Evolutionary conservation across 441 rosid genomes (phyloP).

Genomic region (Populus hybrid): DNA sequence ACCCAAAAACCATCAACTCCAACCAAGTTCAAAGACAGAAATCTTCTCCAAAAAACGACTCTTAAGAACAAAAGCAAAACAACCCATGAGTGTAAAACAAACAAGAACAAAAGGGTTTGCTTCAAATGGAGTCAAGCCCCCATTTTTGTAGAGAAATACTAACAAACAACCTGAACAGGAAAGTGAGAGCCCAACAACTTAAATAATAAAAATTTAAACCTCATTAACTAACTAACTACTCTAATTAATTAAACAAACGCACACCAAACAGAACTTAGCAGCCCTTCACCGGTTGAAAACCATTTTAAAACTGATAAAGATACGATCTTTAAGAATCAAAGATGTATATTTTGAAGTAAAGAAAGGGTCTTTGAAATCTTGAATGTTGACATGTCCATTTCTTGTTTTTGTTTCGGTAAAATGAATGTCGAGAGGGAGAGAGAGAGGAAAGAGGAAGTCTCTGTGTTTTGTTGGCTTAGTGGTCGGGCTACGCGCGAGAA

Average conservation of each 20-base stretch:
- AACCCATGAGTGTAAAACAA: constrained; percentile 24
- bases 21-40: constrained; percentile 18
- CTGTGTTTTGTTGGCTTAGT: constrained; percentile 13
- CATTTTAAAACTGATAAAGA: too few species aligned
- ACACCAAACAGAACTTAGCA: too few species aligned
- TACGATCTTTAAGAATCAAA: constrained; percentile 1
- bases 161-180: constrained; percentile 42
- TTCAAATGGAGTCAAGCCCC: constrained; percentile 65
- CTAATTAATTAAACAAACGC: too few species aligned
- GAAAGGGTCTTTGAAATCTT: constrained; percentile 3
- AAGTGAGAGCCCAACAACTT: constrained; percentile 81
- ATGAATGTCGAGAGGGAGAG: constrained; percentile 19
- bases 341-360: neutral
- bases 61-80: constrained; percentile 22
- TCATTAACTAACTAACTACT: neutral
- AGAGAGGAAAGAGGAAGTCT: neutral
- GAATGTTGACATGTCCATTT: neutral
- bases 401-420: neutral
- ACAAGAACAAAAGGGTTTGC: constrained; percentile 42
- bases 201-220: constrained; percentile 41
- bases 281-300: too few species aligned
- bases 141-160: constrained; percentile 30
- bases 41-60: constrained; percentile 14
- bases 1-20: constrained; percentile 24
- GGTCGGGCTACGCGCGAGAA: constrained; percentile 15